Percentiles rank a stretch among this genome's conserved stretches.
These are phyloP conservation scores for Sphaerulina populicola DNA, from an alignment of 2,329 filamentous ascomycete species.

Conservation along the genomic window DNA sequence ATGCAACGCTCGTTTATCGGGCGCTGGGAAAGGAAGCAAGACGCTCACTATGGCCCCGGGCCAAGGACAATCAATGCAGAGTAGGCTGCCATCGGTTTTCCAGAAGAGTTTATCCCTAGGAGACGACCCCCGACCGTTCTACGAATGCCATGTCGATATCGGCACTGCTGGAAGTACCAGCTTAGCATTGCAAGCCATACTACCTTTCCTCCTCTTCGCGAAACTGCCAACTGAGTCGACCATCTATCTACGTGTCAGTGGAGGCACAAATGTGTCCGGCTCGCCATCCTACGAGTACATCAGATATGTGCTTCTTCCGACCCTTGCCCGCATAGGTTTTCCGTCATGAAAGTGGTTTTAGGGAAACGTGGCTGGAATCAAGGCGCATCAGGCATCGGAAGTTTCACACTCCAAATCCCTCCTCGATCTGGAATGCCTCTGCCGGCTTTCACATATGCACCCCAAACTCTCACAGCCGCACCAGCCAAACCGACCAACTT, in stretches of 20 bases:
- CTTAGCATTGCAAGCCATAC: conserved; percentile 51
- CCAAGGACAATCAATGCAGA: not conserved
- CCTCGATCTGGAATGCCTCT: conserved; percentile 32
- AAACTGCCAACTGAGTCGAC: conserved; percentile 15
- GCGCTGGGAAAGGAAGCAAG: conserved; percentile 38
- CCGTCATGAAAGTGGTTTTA: conserved; percentile 37
- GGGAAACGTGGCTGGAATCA: conserved; percentile 48
- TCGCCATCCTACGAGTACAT: conserved; percentile 52
- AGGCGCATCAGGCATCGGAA: conserved; percentile 41
- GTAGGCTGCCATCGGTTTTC: conserved; percentile 19
- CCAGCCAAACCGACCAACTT: conserved; percentile 16
- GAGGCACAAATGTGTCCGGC: conserved; percentile 51
- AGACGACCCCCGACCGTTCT: conserved; percentile 16
- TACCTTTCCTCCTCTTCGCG: conserved; percentile 49
- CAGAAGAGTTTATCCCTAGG: conserved; percentile 6
- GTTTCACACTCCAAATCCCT: conserved; percentile 43
- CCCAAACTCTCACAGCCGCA: conserved; percentile 20
- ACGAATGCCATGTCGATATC: conserved; percentile 38
- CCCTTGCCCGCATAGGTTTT: conserved; percentile 45
- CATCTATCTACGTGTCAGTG: conserved; percentile 41
- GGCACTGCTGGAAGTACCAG: conserved; percentile 47
- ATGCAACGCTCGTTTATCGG: conserved; percentile 39
- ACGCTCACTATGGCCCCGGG: conserved; percentile 36
- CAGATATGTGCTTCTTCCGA: conserved; percentile 48
- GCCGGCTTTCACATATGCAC: conserved; percentile 33